phyloP scores from a whole-genome alignment of 192 early-diverging fungal species.

The Coemansia sp. region DNA sequence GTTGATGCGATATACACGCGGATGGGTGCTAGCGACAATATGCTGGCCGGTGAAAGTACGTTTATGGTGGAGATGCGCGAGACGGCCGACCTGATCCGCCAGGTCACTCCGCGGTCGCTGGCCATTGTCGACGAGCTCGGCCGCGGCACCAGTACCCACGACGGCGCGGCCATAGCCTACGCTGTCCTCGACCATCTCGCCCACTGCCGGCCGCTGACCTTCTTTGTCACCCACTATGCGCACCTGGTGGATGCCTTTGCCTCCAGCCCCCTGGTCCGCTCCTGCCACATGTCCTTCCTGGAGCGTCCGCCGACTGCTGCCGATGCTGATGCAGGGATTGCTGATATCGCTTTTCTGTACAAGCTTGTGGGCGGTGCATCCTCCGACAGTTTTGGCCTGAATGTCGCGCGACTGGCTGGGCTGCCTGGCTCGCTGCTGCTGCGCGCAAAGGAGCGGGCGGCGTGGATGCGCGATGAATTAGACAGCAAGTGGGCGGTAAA shows the following conservation, averaged over 20 bases:
- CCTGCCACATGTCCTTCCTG: constrained; percentile 38
- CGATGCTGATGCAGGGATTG: constrained; percentile 24
- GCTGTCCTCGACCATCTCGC: constrained; percentile 84
- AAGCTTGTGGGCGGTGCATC: constrained; percentile 80
- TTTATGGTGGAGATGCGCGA: constrained; percentile 96
- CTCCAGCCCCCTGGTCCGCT: constrained; percentile 2
- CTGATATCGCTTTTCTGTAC: constrained; percentile 88
- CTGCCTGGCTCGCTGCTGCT: constrained; percentile 66
- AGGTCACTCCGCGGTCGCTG: constrained; percentile 79
- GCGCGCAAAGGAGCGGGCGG: constrained; percentile 62
- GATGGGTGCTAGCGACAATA: constrained; percentile 95
- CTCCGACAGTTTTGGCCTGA: constrained; percentile 92
- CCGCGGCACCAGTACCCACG: constrained; percentile 92
- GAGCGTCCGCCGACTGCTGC: constrained; percentile 63
- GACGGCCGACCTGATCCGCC: constrained; percentile 82
- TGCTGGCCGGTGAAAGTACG: constrained; percentile 87
- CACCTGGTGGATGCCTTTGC: constrained; percentile 63
- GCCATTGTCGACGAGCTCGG: constrained; percentile 97
- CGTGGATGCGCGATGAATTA: constrained; percentile 58
- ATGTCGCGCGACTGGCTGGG: constrained; percentile 91
- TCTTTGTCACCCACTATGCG: constrained; percentile 96
- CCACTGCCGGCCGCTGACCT: constrained; percentile 64
- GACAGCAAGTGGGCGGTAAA: constrained; percentile 26
- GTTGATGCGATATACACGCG: constrained; percentile 94
- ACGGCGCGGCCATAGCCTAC: constrained; percentile 95